phyloP scores from a whole-genome alignment of 176 grass and related monocot genomes.

The Rhipidocladum racemiflorum region DNA sequence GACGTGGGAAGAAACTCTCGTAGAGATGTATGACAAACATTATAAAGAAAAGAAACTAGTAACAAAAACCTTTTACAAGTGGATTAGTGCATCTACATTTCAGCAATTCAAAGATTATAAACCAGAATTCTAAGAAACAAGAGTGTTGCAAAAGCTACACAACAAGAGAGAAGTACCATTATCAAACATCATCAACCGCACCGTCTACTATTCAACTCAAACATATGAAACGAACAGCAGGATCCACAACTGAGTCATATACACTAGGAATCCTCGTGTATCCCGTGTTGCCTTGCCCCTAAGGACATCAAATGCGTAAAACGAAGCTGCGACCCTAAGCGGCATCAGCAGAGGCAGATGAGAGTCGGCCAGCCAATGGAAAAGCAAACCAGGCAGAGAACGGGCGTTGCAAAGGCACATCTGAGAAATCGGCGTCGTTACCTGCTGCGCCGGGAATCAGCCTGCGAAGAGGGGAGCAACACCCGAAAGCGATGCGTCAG shows the following conservation, averaged over 20 bases:
- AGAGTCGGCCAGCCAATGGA: neutral
- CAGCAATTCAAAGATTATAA: neutral
- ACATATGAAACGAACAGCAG: neutral
- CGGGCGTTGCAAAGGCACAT: neutral
- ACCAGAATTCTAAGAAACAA: neutral
- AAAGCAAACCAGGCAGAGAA: neutral
- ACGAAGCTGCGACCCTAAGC: neutral
- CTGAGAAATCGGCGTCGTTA: conserved; percentile 1
- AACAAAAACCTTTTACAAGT: neutral
- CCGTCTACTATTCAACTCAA: neutral
- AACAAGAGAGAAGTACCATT: neutral
- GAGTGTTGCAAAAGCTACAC: neutral
- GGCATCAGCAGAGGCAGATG: neutral
- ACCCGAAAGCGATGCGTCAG: conserved; percentile 23
- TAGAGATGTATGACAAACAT: neutral
- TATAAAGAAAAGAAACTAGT: neutral
- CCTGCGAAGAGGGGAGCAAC: too few species aligned
- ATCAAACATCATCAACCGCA: neutral
- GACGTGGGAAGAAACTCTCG: too few species aligned
- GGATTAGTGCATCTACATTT: neutral
- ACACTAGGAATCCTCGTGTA: neutral
- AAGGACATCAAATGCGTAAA: neutral
- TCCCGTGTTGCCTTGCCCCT: neutral
- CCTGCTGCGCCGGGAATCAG: neutral
- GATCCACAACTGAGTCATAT: neutral